Base-by-base conservation (phyloP, 228 moss, liverwort and hornwort species). In the Sphagnum fallax region DNA sequence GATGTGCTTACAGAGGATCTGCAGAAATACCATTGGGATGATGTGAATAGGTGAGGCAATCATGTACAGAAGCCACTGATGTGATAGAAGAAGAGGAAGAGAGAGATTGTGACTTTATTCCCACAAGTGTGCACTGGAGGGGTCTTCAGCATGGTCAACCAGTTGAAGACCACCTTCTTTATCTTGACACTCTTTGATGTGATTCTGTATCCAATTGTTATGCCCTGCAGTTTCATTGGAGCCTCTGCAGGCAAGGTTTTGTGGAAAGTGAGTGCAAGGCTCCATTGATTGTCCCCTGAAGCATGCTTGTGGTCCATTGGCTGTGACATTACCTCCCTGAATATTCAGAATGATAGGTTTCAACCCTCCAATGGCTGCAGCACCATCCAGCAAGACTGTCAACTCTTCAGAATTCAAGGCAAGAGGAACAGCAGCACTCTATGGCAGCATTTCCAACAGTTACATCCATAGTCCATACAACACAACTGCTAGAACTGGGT, bases 201-300 rank as follows among this genome's bases (percentile, higher is more conserved):
- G 91, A 6, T 66, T 63, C 47, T 79, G 82, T 79, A 91, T 83
- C 91, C 91, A 91, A 16, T 51, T 67, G 5, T 74, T 77, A 72
- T 91, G 91, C 53, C 65, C 1, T 52, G 5, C 72, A 5, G 72
- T 80, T 13, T 60, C 65, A 47, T 81, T 79, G 5, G 55, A 51
- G 8, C 62, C 67, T 5, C 50, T 50, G 50, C 91, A 91, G 6
- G 9, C 53, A 13, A 81, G 84, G 47, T 82, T 69, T 75, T 82
- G 81, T 0, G 89, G 91, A 14, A 51, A 66, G 72, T 91, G 91
- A 12, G 84, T 89, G 70, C 91, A 91, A 2, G 91, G 91, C 62
- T 91, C 80, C 6, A 80, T 6, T 5, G 91, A 87, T 4, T 76
- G 16, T 0, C 79, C 82, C 9, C 49, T 50, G 5, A 14, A 67